These are phyloP conservation scores for Moesziomyces aphidis DNA, from an alignment of 1,284 basidiomycete species.

Conservation along the genomic window DNA sequence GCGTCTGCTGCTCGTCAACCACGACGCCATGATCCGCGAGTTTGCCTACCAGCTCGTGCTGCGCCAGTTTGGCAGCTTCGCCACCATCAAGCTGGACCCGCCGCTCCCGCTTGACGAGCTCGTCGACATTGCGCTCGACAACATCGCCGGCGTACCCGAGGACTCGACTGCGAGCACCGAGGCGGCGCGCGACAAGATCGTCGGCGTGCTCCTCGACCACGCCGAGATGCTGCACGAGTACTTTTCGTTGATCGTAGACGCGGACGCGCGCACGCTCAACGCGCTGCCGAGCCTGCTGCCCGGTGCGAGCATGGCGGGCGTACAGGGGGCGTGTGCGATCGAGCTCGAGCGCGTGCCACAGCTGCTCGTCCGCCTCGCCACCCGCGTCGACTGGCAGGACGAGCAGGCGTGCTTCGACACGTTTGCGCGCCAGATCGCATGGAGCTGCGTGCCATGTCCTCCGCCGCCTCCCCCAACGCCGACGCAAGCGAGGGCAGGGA, in stretches of 20 bases:
- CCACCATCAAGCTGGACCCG: conserved; percentile 82
- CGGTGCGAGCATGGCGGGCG: conserved; percentile 79
- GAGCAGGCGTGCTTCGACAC: conserved; percentile 87
- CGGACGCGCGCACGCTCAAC: conserved; percentile 76
- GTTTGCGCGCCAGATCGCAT: conserved; percentile 84
- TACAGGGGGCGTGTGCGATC: conserved; percentile 71
- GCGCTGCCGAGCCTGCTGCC: conserved; percentile 83
- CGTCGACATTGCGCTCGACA: conserved; percentile 81
- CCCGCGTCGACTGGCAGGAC: conserved; percentile 85
- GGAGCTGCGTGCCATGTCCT: conserved; percentile 69
- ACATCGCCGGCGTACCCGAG: conserved; percentile 71
- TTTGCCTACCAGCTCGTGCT: conserved; percentile 94
- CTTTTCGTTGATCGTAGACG: conserved; percentile 76
- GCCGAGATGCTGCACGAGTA: conserved; percentile 93
- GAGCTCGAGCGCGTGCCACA: conserved; percentile 73
- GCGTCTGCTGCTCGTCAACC: conserved; percentile 88
- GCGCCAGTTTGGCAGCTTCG: conserved; percentile 88
- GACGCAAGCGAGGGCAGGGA: neutral
- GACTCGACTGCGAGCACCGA: conserved; percentile 68
- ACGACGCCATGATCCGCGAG: conserved; percentile 77
- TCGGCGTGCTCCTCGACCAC: conserved; percentile 69
- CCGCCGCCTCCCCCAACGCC: conserved; percentile 1
- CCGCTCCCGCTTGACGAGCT: conserved; percentile 79
- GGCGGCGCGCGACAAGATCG: conserved; percentile 54
- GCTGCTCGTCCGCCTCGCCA: conserved; percentile 62